Evolutionary conservation across 306 rosid genomes (phyloP), one percentile per base, ranked within the genome.

Genomic region (Psophocarpus tetragonolobus): DNA sequence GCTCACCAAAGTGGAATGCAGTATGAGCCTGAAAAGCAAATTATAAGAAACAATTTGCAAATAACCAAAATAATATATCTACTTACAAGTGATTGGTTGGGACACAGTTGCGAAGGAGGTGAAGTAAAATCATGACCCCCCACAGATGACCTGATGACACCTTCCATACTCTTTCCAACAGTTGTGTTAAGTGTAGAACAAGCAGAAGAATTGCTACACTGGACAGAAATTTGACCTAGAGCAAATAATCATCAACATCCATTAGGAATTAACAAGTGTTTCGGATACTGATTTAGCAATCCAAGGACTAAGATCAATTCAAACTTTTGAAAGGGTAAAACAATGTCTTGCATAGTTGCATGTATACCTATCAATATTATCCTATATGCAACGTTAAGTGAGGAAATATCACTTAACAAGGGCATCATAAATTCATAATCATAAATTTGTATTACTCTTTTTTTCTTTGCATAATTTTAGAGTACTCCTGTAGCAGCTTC

Each of bases 1-100:
- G 92, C 13, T 88, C 84, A 5, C 82, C 83, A 74, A 63, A 63
- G 61, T 74, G 84, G 80, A 82, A 78, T 15, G 91, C 85, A 75
- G 80, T 29, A 62, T 75, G 86, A 85, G 83, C 88, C 96, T 90
- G 88, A 77, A 86, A 82, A 61, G 32, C 20, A 70, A 77, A 71
- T 67, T 51, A 35, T 53, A 66, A 58, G 77, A 73, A 64, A 13
- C 45, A 68, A 75, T 69, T 63, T 76, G 47, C 41, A 75, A 58
- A 79, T 39, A 74, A 53, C 51, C 80, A 67, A 27, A 76, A 11
- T 58, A 29, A 50, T 50, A 47, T 42, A 71, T 81, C 88, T 63
- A 84, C 97, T 84, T 77, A 92, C 97, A 47, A 75, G 74, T 70
- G 90, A 68, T 66, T 86, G 87, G 82, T 24, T 72, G 78, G 66